A percentile compares a stretch with the other conserved stretches of the same genome.
Evolutionary conservation across 495 filamentous ascomycete species (phyloP).

Genomic region (Neohortaea acidophila): DNA sequence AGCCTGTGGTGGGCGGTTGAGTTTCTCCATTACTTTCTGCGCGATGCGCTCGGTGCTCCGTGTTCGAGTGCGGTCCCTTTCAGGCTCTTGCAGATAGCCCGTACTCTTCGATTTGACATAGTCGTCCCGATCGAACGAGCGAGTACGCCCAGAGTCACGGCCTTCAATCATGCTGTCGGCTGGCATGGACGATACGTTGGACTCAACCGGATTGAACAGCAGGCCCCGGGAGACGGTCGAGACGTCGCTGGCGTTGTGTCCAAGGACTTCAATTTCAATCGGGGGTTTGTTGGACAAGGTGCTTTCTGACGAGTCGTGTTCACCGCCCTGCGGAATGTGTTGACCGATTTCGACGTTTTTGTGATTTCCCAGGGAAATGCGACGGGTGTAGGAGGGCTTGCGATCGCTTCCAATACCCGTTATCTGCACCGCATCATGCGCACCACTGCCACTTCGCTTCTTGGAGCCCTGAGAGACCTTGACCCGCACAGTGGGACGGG

Average conservation of each 20-base stretch:
- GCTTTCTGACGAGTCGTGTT: constrained; percentile 64
- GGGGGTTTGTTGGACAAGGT: constrained; percentile 51
- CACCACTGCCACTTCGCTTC: constrained; percentile 33
- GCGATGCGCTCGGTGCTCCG: constrained; percentile 58
- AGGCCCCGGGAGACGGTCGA: constrained; percentile 35
- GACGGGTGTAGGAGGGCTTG: constrained; percentile 49
- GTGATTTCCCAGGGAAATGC: constrained; percentile 39
- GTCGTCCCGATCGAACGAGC: constrained; percentile 8
- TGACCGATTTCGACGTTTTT: constrained; percentile 41
- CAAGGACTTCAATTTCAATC: constrained; percentile 72
- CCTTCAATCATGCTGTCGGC: constrained; percentile 80
- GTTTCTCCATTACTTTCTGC: constrained; percentile 55
- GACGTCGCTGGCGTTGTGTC: constrained; percentile 40
- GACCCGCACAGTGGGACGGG: constrained; percentile 82
- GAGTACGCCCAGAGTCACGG: constrained; percentile 23
- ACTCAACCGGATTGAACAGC: constrained; percentile 48
- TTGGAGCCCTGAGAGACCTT: constrained; percentile 71
- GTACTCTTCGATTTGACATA: constrained; percentile 9
- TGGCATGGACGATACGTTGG: constrained; percentile 83
- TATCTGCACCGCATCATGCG: constrained; percentile 64
- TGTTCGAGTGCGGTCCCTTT: constrained; percentile 52
- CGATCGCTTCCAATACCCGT: constrained; percentile 55
- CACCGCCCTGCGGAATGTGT: constrained; percentile 28
- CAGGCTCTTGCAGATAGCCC: constrained; percentile 50
- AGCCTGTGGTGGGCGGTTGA: constrained; percentile 18